phyloP scores from a whole-genome alignment of 371 early-diverging fungal species.

The Apophysomyces elegans region DNA sequence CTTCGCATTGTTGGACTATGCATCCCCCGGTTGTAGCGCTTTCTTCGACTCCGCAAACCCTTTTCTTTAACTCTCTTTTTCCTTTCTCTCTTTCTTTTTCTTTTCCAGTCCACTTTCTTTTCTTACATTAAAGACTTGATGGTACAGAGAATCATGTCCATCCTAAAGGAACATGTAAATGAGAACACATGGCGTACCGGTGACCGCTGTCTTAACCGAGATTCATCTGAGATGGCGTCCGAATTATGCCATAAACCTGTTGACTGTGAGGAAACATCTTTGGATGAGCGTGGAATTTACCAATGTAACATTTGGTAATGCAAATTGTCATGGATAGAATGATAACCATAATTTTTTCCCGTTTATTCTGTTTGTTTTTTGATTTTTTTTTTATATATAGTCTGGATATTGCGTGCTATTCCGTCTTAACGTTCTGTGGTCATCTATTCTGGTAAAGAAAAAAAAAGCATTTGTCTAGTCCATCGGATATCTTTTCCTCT shows the following conservation, averaged over 20 bases:
- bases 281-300: conserved; percentile 25
- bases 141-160: neutral
- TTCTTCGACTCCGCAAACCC: no score
- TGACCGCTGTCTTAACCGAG: neutral
- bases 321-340: neutral
- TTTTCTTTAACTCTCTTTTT: neutral
- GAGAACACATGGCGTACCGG: neutral
- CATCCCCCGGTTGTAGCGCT: no score
- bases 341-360: neutral
- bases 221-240: conserved; percentile 1
- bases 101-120: neutral
- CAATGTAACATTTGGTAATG: conserved; percentile 47
- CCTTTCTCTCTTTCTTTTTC: neutral
- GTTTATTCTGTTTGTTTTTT: neutral
- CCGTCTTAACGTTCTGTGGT: conserved; percentile 76
- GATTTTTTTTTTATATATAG: conserved; percentile 28
- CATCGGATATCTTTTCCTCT: no score
- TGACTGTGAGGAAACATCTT: conserved; percentile 8
- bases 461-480: neutral
- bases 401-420: conserved; percentile 73
- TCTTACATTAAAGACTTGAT: neutral
- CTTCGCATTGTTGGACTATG: no score
- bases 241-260: conserved; percentile 1
- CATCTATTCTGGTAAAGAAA: conserved; percentile 70
- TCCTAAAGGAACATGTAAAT: neutral